phyloP scores from a whole-genome alignment of 2,329 filamentous ascomycete genomes.

The Alternaria brassicae region DNA sequence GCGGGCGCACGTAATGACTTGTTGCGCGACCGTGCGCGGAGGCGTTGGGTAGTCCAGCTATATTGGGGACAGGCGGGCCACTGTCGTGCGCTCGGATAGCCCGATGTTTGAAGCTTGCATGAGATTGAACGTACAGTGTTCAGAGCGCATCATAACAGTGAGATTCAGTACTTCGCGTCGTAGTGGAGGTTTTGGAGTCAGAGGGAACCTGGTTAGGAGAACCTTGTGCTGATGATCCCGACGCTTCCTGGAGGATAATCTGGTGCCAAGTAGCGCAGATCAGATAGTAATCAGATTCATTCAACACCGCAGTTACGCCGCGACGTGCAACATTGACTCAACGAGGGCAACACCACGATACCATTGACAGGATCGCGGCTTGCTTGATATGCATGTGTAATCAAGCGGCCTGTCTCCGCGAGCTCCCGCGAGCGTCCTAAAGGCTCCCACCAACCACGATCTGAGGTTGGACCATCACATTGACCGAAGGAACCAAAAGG shows the following conservation, averaged over 20 bases:
- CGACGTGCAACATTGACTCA: background rate
- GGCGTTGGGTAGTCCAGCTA: background rate
- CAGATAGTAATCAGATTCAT: background rate
- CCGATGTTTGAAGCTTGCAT: conserved; percentile 7
- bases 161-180: background rate
- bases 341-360: background rate
- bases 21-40: conserved; percentile 5
- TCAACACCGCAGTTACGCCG: background rate
- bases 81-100: conserved; percentile 8
- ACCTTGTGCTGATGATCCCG: background rate
- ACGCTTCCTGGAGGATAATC: background rate
- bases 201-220: conserved; percentile 7
- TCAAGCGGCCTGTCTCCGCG: conserved; percentile 4
- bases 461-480: conserved; percentile 4
- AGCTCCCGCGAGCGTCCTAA: background rate
- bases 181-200: conserved; percentile 2
- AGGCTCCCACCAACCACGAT: background rate
- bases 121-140: conserved; percentile 7
- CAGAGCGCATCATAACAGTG: conserved; percentile 4
- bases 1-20: conserved; percentile 1
- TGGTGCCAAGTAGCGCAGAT: conserved; percentile 8
- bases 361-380: background rate
- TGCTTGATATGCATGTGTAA: background rate
- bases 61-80: conserved; percentile 1
- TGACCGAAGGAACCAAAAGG: conserved; percentile 13